Evolutionary conservation across 1,139 yeast species (phyloP).

Genomic region (Suhomyces chickasaworum): DNA sequence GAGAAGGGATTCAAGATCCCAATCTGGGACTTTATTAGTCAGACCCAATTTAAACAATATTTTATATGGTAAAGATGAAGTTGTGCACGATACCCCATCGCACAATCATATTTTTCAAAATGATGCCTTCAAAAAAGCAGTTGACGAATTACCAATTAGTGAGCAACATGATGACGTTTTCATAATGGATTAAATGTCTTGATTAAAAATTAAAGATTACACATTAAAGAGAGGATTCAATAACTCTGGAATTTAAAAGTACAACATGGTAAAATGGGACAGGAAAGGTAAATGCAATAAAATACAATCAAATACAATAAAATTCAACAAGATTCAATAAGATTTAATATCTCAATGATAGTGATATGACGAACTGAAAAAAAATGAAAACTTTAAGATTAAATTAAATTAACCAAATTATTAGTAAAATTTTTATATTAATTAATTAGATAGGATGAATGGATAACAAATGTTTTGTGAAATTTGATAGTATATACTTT

Average conservation of each 20-base stretch:
- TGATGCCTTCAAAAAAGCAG: constrained; percentile 16
- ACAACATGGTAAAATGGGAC: constrained; percentile 1
- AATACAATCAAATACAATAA: no score
- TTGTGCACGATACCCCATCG: neutral
- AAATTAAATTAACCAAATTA: neutral
- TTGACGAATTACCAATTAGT: constrained; percentile 1
- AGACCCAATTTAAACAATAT: constrained; percentile 32
- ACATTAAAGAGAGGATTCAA: neutral
- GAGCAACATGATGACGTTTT: constrained; percentile 31
- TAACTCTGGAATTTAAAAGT: neutral
- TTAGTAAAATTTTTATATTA: neutral
- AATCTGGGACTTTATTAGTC: constrained; percentile 46
- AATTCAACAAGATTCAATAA: no score
- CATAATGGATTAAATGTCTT: constrained; percentile 33
- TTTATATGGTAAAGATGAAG: constrained; percentile 9
- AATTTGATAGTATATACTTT: no score
- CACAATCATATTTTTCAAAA: constrained; percentile 11
- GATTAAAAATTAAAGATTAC: neutral
- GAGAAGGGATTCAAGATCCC: constrained; percentile 64
- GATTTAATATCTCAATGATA: no score
- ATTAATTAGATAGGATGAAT: neutral
- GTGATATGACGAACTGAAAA: no score
- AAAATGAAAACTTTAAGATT: no score
- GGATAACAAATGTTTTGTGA: neutral
- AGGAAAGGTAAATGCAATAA: neutral